Evolutionary conservation across 31 red algal species (phyloP).

Genomic region (Odonthalia washingtoniensis): DNA sequence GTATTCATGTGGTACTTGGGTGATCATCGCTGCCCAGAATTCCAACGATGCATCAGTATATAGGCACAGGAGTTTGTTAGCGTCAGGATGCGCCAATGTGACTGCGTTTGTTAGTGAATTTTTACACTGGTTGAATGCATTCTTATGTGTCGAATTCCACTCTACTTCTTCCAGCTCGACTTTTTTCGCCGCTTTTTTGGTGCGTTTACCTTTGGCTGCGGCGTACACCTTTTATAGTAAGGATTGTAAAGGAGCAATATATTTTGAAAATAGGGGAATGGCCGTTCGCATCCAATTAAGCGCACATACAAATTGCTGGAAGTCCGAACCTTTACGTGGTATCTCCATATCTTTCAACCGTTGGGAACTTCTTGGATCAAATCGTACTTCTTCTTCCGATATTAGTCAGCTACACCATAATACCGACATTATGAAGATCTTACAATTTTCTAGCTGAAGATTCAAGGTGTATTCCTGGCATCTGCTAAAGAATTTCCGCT

Average conservation of each 20-base stretch:
- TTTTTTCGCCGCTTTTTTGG: background rate
- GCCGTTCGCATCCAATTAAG: constrained; percentile 7
- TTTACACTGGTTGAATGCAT: constrained; percentile 19
- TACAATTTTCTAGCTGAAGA: background rate
- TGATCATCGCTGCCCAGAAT: constrained; percentile 24
- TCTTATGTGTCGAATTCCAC: background rate
- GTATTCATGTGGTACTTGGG: background rate
- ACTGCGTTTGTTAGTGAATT: constrained; percentile 15
- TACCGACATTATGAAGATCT: background rate
- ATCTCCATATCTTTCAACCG: background rate
- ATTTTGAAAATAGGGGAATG: constrained; percentile 18
- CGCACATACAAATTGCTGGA: constrained; percentile 28
- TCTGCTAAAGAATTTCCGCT: background rate
- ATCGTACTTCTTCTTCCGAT: background rate
- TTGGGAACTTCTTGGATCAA: background rate
- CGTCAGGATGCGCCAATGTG: constrained; percentile 21
- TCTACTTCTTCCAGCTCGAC: background rate
- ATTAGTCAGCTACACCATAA: background rate
- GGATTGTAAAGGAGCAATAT: background rate
- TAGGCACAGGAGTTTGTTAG: constrained; percentile 6
- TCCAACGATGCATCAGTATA: constrained; percentile 38
- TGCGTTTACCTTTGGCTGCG: constrained; percentile 11
- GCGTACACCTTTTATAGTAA: constrained; percentile 14
- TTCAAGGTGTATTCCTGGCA: background rate
- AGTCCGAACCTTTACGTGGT: constrained; percentile 3